Evolutionary conservation across 305 asterid genomes (phyloP).

Genomic region (Rubia balearica): DNA sequence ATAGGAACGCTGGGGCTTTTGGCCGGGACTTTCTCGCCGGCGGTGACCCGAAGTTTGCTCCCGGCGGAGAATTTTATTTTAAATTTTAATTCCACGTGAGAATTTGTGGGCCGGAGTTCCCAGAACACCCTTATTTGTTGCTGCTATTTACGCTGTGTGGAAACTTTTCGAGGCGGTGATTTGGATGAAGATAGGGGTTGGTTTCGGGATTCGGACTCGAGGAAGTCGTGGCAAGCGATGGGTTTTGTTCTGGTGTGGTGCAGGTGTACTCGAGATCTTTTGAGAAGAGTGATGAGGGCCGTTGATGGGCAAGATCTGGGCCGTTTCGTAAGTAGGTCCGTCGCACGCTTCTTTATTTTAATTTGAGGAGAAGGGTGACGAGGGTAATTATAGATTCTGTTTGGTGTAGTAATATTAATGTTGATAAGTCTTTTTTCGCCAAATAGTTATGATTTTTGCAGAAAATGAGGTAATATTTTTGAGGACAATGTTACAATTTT

Average conservation of each 20-base stretch:
- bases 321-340: conserved; percentile 4
- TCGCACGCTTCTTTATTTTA: conserved; percentile 1
- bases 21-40: conserved; percentile 22
- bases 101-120: background rate
- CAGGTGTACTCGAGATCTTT: background rate
- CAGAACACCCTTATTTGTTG: background rate
- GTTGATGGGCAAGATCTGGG: background rate
- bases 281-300: background rate
- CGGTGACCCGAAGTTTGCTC: conserved; percentile 31
- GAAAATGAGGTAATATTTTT: no score
- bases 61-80: conserved; percentile 21
- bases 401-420: no score
- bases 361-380: no score
- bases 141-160: background rate
- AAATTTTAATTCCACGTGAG: background rate
- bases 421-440: no score
- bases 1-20: conserved; percentile 43
- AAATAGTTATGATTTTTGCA: no score
- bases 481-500: no score
- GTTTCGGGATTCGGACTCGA: background rate
- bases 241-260: conserved; percentile 10
- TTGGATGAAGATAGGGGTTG: background rate
- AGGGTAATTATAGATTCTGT: no score
- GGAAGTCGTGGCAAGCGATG: background rate
- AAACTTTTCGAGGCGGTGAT: background rate